Evolutionary conservation across 1,139 yeast species (phyloP).

Genomic region (Magnusiomyces tetraspermus): DNA sequence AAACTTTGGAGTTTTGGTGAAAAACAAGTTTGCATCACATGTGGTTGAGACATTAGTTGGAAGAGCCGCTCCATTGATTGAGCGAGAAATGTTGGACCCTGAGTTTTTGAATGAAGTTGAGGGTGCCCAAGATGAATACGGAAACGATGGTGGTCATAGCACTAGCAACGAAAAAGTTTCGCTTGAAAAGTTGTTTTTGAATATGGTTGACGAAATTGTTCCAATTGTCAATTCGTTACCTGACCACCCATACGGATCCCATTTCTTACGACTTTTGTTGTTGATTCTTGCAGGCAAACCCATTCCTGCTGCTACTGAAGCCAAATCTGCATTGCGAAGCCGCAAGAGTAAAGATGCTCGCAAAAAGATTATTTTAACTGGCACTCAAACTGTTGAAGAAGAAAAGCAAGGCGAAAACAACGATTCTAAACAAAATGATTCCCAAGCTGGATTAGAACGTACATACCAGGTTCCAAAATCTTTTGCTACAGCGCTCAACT

Average conservation of each 20-base stretch:
- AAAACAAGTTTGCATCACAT: slow-evolving; percentile 89
- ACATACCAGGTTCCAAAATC: slow-evolving; percentile 61
- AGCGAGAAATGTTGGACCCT: slow-evolving; percentile 47
- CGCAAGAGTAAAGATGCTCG: slow-evolving; percentile 84
- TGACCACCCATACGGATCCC: slow-evolving; percentile 76
- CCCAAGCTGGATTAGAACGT: slow-evolving; percentile 29
- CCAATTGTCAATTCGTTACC: slow-evolving; percentile 54
- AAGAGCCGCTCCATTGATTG: slow-evolving; percentile 65
- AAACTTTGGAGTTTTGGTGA: slow-evolving; percentile 65
- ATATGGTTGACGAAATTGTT: slow-evolving; percentile 57
- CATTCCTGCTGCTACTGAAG: slow-evolving; percentile 64
- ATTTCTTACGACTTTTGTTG: slow-evolving; percentile 65
- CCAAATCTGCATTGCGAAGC: slow-evolving; percentile 63
- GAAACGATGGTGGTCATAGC: slow-evolving; percentile 5
- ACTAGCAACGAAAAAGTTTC: not conserved
- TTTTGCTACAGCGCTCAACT: slow-evolving; percentile 42
- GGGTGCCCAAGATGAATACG: slow-evolving; percentile 1
- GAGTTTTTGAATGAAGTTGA: slow-evolving; percentile 3
- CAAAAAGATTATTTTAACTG: slow-evolving; percentile 83
- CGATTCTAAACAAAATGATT: not conserved
- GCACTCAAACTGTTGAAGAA: slow-evolving; percentile 30
- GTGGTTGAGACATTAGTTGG: slow-evolving; percentile 81
- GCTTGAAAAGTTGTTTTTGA: slow-evolving; percentile 51
- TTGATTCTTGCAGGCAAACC: slow-evolving; percentile 69
- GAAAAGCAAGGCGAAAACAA: not conserved